Evolutionary conservation across 1,284 basidiomycete genomes (phyloP).

Genomic region (Ceratobasidium sp.): DNA sequence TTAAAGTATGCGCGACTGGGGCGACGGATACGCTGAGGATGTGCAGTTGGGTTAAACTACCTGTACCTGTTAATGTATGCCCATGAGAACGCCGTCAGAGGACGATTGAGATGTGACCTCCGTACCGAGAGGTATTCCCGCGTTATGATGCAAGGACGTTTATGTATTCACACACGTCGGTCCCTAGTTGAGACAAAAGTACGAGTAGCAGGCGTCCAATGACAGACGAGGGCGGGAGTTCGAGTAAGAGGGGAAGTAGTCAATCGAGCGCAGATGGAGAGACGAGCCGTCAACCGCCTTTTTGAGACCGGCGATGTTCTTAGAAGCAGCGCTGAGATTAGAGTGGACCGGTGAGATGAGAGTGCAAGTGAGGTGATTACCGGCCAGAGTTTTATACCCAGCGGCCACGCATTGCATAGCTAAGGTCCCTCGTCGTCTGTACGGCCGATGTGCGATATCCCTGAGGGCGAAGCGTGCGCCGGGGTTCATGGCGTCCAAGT

Average conservation of each 20-base stretch:
- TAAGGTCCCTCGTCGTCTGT: not conserved
- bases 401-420: constrained; percentile 23
- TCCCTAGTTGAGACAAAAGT: constrained; percentile 19
- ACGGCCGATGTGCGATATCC: constrained; percentile 3
- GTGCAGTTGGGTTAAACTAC: not conserved
- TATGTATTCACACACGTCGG: constrained; percentile 24
- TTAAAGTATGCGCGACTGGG: not conserved
- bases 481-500: constrained; percentile 17
- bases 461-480: constrained; percentile 23
- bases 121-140: constrained; percentile 17
- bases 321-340: not conserved
- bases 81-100: constrained; percentile 35
- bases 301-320: not conserved
- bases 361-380: constrained; percentile 29
- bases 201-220: not conserved
- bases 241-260: constrained; percentile 6
- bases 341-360: constrained; percentile 32
- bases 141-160: not conserved
- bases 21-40: not conserved
- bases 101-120: constrained; percentile 29
- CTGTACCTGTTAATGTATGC: constrained; percentile 16
- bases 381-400: constrained; percentile 30
- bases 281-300: constrained; percentile 23
- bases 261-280: constrained; percentile 25
- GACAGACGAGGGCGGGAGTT: not conserved